phyloP scores from a whole-genome alignment of 352 stramenopile species.

The Globisporangium takayamanum region DNA sequence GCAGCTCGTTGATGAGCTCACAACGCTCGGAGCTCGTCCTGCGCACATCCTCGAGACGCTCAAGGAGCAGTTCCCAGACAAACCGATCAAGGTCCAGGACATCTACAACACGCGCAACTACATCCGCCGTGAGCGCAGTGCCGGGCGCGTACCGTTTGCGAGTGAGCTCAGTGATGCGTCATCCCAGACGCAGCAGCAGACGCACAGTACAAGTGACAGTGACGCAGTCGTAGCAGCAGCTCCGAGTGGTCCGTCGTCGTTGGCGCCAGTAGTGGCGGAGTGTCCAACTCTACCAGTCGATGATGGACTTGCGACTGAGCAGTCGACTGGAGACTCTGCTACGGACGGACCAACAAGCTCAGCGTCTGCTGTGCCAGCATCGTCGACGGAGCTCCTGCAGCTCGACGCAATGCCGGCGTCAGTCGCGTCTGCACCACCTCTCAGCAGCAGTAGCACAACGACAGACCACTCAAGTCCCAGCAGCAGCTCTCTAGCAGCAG shows the following conservation, averaged over 20 bases:
- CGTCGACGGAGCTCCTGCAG: background rate
- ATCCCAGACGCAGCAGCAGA: background rate
- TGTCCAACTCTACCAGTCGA: no score
- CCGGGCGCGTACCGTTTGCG: conserved; percentile 24
- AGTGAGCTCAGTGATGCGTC: background rate
- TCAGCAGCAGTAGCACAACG: no score
- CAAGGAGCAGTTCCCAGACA: conserved; percentile 30
- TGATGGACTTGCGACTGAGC: no score
- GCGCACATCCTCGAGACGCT: conserved; percentile 33
- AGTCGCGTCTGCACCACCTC: no score
- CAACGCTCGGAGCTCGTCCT: conserved; percentile 22
- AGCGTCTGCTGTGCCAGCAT: background rate
- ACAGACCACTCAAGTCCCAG: background rate
- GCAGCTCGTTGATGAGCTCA: conserved; percentile 30
- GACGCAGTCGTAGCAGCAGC: background rate
- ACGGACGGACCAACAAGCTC: no score
- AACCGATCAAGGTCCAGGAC: conserved; percentile 40
- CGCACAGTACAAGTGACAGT: background rate
- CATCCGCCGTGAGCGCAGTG: conserved; percentile 31
- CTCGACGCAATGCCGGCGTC: background rate
- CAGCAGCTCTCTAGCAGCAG: background rate
- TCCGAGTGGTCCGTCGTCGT: no score
- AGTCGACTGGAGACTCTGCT: no score
- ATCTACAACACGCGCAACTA: conserved; percentile 50
- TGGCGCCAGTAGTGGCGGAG: no score